phyloP scores from a whole-genome alignment of 371 early-diverging fungal species.

The Nematocida ironsii region DNA sequence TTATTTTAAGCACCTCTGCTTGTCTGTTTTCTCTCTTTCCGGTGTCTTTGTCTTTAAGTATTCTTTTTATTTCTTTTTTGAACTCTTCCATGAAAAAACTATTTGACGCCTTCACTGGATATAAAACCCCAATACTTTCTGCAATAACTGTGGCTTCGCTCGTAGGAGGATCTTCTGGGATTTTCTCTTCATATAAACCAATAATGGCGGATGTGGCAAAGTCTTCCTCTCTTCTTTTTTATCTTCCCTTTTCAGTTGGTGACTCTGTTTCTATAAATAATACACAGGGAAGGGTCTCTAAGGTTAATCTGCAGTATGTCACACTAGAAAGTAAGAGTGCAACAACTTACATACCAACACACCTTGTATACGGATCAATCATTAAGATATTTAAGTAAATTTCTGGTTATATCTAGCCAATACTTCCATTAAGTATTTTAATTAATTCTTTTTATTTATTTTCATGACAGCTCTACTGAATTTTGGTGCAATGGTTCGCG shows the following conservation, averaged over 20 bases:
- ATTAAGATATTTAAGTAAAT: conserved; percentile 37
- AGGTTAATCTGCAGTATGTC: conserved; percentile 3
- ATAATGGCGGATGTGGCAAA: conserved; percentile 19
- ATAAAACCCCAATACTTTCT: not conserved
- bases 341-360: conserved; percentile 35
- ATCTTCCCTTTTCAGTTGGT: conserved; percentile 31
- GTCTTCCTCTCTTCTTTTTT: conserved; percentile 9
- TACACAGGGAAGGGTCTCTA: conserved; percentile 11
- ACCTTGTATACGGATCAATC: conserved; percentile 11
- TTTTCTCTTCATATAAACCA: conserved; percentile 36
- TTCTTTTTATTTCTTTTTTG: conserved; percentile 5
- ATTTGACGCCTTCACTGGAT: not conserved
- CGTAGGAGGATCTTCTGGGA: not conserved
- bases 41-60: not conserved
- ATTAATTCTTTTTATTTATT: conserved; percentile 5
- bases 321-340: conserved; percentile 34
- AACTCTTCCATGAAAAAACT: conserved; percentile 26
- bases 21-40: conserved; percentile 39
- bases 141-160: conserved; percentile 9
- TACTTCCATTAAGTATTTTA: not conserved
- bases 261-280: conserved; percentile 36
- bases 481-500: conserved; percentile 75
- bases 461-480: conserved; percentile 74
- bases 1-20: conserved; percentile 26
- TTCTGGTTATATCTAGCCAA: not conserved